A percentile compares a stretch with the other conserved stretches of the same genome.
phyloP scores from a whole-genome alignment of 2,329 filamentous ascomycete genomes.

The Xylariaceae sp. region DNA sequence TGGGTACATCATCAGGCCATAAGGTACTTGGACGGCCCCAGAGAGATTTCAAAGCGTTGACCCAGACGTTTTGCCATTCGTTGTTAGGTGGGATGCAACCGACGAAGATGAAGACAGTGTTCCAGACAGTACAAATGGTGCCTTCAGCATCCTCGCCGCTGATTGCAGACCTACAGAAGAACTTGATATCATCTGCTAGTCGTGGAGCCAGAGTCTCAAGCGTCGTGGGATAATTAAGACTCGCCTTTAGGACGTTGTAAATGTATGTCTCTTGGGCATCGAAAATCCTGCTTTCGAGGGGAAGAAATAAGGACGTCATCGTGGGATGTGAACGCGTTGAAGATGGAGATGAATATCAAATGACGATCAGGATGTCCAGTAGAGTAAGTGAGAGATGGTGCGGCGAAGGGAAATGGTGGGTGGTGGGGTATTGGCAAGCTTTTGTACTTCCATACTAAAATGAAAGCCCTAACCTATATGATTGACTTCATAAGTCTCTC shows the following conservation, averaged over 20 bases:
- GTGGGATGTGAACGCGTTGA: not conserved
- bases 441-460: too few species aligned
- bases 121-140: not conserved
- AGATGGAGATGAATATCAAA: not conserved
- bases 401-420: too few species aligned
- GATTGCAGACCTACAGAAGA: constrained; percentile 5
- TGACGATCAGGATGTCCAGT: too few species aligned
- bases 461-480: too few species aligned
- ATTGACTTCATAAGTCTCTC: too few species aligned
- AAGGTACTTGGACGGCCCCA: not conserved
- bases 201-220: not conserved
- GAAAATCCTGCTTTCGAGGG: not conserved
- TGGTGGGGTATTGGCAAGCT: too few species aligned
- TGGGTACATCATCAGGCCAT: not conserved
- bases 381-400: too few species aligned
- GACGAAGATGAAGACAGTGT: constrained; percentile 1
- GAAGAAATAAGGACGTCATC: constrained; percentile 2
- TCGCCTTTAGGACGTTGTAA: constrained; percentile 3
- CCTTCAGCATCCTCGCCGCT: not conserved
- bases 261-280: not conserved
- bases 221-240: constrained; percentile 1
- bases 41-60: constrained; percentile 2
- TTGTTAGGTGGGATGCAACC: not conserved
- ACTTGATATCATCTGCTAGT: constrained; percentile 3
- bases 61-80: constrained; percentile 4